Percentiles rank a stretch among this genome's conserved stretches.
phyloP scores from a whole-genome alignment of 805 yeast genomes.

The Yarrowia keelungensis region DNA sequence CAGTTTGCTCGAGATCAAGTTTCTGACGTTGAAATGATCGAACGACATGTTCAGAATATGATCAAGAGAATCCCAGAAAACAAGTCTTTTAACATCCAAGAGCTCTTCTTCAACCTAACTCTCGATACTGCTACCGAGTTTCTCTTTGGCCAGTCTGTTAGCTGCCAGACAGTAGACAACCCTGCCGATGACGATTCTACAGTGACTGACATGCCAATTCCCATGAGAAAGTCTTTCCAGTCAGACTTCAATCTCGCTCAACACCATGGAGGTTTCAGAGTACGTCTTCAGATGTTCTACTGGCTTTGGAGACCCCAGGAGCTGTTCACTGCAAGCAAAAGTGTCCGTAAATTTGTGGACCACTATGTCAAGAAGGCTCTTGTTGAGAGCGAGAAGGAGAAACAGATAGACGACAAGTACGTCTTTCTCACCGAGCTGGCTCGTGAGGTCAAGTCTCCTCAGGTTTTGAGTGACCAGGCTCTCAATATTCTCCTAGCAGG shows the following conservation, averaged over 20 bases:
- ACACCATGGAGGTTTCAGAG: slow-evolving; percentile 40
- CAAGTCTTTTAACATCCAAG: slow-evolving; percentile 46
- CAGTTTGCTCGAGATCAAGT: slow-evolving; percentile 50
- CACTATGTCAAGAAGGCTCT: slow-evolving; percentile 53
- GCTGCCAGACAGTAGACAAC: slow-evolving; percentile 42
- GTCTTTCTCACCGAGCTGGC: slow-evolving; percentile 58
- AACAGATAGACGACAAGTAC: slow-evolving; percentile 50
- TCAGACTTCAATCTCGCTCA: slow-evolving; percentile 45
- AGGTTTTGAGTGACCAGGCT: slow-evolving; percentile 58
- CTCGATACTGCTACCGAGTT: slow-evolving; percentile 51
- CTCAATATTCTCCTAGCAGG: slow-evolving; percentile 62
- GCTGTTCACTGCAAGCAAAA: slow-evolving; percentile 49
- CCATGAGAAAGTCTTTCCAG: slow-evolving; percentile 29
- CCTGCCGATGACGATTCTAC: slow-evolving; percentile 39
- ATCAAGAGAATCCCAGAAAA: slow-evolving; percentile 2
- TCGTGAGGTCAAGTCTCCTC: slow-evolving; percentile 58
- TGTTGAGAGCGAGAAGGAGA: slow-evolving; percentile 42
- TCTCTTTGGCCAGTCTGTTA: slow-evolving; percentile 48
- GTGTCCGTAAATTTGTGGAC: slow-evolving; percentile 51
- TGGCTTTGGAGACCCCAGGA: slow-evolving; percentile 39
- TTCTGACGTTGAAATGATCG: slow-evolving; percentile 45
- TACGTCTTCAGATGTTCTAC: slow-evolving; percentile 42
- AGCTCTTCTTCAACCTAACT: slow-evolving; percentile 47
- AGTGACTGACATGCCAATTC: slow-evolving; percentile 14
- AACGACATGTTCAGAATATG: slow-evolving; percentile 45